Conservation (phyloP, 2,329 filamentous ascomycete genomes). For the Truncatella angustata region DNA sequence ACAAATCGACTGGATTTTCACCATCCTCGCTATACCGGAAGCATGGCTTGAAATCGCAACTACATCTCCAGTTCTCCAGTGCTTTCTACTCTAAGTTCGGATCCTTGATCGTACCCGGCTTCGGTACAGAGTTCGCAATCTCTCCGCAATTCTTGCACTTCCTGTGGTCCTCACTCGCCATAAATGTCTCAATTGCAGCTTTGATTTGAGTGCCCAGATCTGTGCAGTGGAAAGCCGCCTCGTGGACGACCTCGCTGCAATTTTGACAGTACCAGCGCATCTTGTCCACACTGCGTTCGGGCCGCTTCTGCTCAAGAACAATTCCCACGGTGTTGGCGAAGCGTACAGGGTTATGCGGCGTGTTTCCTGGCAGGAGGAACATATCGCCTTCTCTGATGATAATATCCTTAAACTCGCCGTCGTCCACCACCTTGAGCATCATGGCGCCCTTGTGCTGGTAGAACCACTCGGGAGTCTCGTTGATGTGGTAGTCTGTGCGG, state of each 20-base stretch:
- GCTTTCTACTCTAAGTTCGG: constrained; percentile 48
- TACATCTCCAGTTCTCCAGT: neutral
- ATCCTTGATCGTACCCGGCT: constrained; percentile 55
- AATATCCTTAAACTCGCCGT: constrained; percentile 72
- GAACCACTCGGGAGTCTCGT: constrained; percentile 95
- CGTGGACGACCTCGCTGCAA: constrained; percentile 75
- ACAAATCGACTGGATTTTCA: no score
- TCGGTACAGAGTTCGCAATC: constrained; percentile 70
- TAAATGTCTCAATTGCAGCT: constrained; percentile 80
- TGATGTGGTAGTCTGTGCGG: constrained; percentile 97
- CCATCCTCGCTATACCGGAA: no score
- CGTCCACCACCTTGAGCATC: constrained; percentile 88
- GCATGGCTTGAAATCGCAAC: no score
- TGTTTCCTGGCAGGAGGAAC: constrained; percentile 90
- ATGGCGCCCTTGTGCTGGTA: constrained; percentile 93
- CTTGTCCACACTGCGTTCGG: constrained; percentile 66
- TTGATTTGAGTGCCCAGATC: constrained; percentile 95
- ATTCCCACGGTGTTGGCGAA: constrained; percentile 94
- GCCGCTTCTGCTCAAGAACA: constrained; percentile 83
- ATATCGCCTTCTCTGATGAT: constrained; percentile 90
- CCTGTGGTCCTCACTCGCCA: constrained; percentile 59
- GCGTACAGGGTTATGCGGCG: constrained; percentile 92
- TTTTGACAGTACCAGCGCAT: constrained; percentile 86
- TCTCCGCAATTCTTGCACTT: constrained; percentile 76
- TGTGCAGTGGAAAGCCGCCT: constrained; percentile 83